Base-by-base conservation (phyloP, 805 yeast species). In the Candida mattraensis region DNA sequence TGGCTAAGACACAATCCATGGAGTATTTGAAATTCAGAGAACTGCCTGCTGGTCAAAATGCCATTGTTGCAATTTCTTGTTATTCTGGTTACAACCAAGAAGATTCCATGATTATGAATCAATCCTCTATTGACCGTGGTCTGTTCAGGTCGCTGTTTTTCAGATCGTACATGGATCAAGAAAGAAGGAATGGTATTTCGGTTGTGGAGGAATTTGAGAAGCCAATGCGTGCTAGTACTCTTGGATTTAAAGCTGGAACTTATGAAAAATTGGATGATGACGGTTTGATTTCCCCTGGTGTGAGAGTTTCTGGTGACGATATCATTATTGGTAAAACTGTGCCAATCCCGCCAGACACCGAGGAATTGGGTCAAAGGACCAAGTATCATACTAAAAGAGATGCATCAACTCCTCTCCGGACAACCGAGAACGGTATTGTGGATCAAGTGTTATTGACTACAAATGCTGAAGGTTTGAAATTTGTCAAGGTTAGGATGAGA, bases 31-130 rank as follows among this genome's bases (percentile, higher is more conserved):
- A 93, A 67, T 93, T 93, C 70, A 78, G 99, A 70, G 99, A 93
- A 66, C 73, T 93, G 46, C 99, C 99, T 24, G 99, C 99, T 42
- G 99, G 99, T 41, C 99, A 93, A 70, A 93, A 93, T 60, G 99
- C 99, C 18, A 80, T 93, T 64, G 99, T 93, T 30, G 99, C 99
- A 18, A 93, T 93, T 73, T 78, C 95, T 28, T 93, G 99, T 76
- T 93, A 93, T 67, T 86, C 96, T 26, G 99, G 99, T 58, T 93
- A 93, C 67, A 93, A 93, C 66, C 99, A 93, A 74, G 99, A 93
- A 83, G 99, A 93, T 83, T 93, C 99, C 26, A 87, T 93, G 93
- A 93, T 93, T 70, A 93, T 93, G 99, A 93, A 93, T 64, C 99
- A 93, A 70, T 83, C 95, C 8, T 86, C 96, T 23, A 93, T 93